phyloP scores from a whole-genome alignment of 2,329 filamentous ascomycete species.

The Penicillium sp. region DNA sequence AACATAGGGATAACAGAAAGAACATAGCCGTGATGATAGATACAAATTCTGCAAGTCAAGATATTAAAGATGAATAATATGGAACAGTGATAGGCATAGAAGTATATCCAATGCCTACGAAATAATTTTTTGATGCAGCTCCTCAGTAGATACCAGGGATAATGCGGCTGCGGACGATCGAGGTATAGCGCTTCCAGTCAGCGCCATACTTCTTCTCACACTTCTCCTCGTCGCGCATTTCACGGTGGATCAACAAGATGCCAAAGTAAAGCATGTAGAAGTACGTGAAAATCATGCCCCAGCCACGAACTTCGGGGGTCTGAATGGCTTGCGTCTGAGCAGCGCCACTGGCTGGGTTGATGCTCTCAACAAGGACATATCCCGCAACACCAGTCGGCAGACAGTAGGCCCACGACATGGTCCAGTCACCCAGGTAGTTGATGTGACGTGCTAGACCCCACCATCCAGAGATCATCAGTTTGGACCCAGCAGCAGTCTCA shows the following conservation, averaged over 20 bases:
- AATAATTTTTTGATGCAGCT: not conserved
- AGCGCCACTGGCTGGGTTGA: slow-evolving; percentile 54
- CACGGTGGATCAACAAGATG: slow-evolving; percentile 79
- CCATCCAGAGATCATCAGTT: slow-evolving; percentile 82
- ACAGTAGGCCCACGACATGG: slow-evolving; percentile 87
- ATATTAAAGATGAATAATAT: not conserved
- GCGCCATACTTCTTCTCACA: slow-evolving; percentile 87
- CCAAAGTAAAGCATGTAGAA: slow-evolving; percentile 95
- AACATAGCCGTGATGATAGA: not conserved
- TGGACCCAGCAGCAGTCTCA: slow-evolving; percentile 76
- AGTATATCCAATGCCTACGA: not conserved
- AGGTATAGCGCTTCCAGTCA: slow-evolving; percentile 88
- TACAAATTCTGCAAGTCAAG: not conserved
- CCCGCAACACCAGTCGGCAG: slow-evolving; percentile 83
- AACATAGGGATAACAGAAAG: too few relatives aligned
- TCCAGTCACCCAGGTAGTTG: slow-evolving; percentile 95
- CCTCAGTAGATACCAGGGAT: slow-evolving; percentile 77
- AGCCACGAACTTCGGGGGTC: slow-evolving; percentile 71
- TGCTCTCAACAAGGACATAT: slow-evolving; percentile 63
- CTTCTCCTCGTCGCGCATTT: slow-evolving; percentile 85
- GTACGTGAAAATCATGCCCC: slow-evolving; percentile 86
- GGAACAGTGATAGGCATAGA: not conserved
- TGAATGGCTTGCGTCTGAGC: slow-evolving; percentile 71
- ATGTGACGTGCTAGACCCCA: slow-evolving; percentile 91
- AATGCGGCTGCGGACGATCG: slow-evolving; percentile 76